phyloP scores from a whole-genome alignment of 2,329 filamentous ascomycete genomes.

The Clonostachys sp. region DNA sequence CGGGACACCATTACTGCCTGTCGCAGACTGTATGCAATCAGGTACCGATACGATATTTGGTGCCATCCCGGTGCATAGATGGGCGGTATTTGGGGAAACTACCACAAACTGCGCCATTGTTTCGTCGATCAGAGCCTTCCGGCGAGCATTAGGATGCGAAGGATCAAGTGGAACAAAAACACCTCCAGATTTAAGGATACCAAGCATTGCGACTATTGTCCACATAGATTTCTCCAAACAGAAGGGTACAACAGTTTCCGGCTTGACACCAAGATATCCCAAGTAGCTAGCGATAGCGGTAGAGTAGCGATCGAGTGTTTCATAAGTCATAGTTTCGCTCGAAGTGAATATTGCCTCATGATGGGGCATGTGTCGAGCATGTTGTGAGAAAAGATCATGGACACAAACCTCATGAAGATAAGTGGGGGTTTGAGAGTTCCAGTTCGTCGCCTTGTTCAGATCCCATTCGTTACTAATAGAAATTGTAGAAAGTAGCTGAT shows the following conservation, averaged over 20 bases:
- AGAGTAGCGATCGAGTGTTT: conserved; percentile 12
- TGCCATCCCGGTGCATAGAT: conserved; percentile 11
- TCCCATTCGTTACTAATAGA: background rate
- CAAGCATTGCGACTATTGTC: conserved; percentile 15
- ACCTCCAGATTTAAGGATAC: conserved; percentile 17
- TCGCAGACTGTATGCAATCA: background rate
- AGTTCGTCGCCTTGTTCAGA: conserved; percentile 20
- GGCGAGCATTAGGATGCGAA: conserved; percentile 6
- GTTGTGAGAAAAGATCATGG: conserved; percentile 34
- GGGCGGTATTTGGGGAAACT: conserved; percentile 1
- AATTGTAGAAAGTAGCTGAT: background rate
- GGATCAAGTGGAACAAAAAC: conserved; percentile 17
- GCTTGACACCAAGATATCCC: background rate
- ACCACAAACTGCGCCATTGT: conserved; percentile 5
- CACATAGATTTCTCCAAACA: conserved; percentile 17
- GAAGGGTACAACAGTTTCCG: conserved; percentile 10
- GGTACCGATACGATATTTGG: background rate
- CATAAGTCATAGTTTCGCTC: conserved; percentile 13
- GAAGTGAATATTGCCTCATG: conserved; percentile 11
- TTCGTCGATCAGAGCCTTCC: conserved; percentile 2
- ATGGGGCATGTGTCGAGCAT: conserved; percentile 7
- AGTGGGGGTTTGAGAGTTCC: background rate
- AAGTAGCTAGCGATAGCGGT: conserved; percentile 8
- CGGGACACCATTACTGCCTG: background rate
- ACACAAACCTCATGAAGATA: conserved; percentile 25